Percentiles rank a stretch among this genome's conserved stretches.
These are phyloP conservation scores for Lagenidium sp. DNA, from an alignment of 352 stramenopile genomes.

Conservation along the genomic window DNA sequence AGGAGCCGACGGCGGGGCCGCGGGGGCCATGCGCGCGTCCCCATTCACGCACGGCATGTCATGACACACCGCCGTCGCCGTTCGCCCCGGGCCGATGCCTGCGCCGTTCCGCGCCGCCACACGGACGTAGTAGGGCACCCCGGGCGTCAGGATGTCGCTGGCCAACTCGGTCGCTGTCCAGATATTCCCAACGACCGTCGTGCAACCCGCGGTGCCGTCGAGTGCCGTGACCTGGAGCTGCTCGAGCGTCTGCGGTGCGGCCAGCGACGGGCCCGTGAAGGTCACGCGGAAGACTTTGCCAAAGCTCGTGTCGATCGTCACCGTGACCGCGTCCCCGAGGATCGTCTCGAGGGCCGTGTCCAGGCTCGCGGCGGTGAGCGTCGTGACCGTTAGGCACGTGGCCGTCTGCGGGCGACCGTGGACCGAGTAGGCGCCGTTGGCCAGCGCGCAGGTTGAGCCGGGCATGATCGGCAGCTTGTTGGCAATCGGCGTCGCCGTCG, in stretches of 20 bases:
- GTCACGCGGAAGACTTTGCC: constrained; percentile 79
- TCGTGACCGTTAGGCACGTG: constrained; percentile 29
- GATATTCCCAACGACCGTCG: constrained; percentile 32
- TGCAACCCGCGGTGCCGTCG: constrained; percentile 53
- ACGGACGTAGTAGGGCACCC: constrained; percentile 85
- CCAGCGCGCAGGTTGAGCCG: constrained; percentile 25
- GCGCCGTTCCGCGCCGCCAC: constrained; percentile 85
- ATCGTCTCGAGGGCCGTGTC: constrained; percentile 22
- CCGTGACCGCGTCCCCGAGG: constrained; percentile 46
- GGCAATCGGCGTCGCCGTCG: constrained; percentile 16
- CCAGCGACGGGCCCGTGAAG: constrained; percentile 71
- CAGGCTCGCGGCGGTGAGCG: constrained; percentile 16
- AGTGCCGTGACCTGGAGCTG: constrained; percentile 34
- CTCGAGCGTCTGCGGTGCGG: constrained; percentile 22
- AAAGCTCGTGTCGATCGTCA: constrained; percentile 47
- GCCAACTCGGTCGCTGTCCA: constrained; percentile 72
- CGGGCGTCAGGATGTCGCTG: constrained; percentile 65
- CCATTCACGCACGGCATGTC: constrained; percentile 42
- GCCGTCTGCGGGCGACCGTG: constrained; percentile 35
- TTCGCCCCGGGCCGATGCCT: constrained; percentile 50
- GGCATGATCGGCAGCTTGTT: constrained; percentile 34
- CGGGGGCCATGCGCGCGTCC: constrained; percentile 25
- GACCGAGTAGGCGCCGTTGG: constrained; percentile 30
- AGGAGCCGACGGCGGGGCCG: constrained; percentile 63
- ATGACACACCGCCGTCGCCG: constrained; percentile 35